Percentiles rank a stretch among this genome's conserved stretches.
Evolutionary conservation across 352 stramenopile genomes (phyloP).

Genomic region (Globisporangium takayamanum): DNA sequence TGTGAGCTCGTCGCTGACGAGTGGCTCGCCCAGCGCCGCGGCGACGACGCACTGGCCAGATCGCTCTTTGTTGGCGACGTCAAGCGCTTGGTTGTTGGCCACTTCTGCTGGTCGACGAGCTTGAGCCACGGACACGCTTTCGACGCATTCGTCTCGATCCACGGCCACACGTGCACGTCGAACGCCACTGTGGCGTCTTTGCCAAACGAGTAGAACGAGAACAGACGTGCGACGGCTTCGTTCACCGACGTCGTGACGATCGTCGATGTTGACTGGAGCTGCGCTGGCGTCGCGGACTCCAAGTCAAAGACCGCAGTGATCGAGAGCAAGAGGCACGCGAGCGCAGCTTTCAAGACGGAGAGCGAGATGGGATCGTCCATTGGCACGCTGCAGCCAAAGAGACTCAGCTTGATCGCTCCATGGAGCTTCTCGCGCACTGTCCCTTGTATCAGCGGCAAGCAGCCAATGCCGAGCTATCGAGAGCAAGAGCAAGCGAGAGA

Average conservation of each 20-base stretch:
- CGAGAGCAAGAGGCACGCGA: constrained; percentile 47
- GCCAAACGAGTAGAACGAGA: constrained; percentile 30
- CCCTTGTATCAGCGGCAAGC: constrained; percentile 46
- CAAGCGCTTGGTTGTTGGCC: constrained; percentile 49
- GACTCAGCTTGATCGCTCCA: constrained; percentile 48
- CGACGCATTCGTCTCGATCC: constrained; percentile 48
- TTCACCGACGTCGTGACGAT: constrained; percentile 55
- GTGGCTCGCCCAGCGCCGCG: constrained; percentile 10
- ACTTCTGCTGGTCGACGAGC: constrained; percentile 61
- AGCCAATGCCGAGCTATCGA: constrained; percentile 43
- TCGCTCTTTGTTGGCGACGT: constrained; percentile 19
- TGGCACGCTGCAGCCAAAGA: constrained; percentile 29
- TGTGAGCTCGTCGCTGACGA: constrained; percentile 11
- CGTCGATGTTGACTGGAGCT: constrained; percentile 43
- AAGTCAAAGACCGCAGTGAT: constrained; percentile 64
- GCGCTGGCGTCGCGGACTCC: constrained; percentile 35
- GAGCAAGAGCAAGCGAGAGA: neutral
- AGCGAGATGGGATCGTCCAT: constrained; percentile 28
- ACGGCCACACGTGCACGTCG: constrained; percentile 43
- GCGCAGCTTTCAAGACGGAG: constrained; percentile 27
- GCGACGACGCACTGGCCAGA: constrained; percentile 9
- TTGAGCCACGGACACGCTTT: constrained; percentile 66
- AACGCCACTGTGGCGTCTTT: constrained; percentile 31
- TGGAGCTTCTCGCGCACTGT: constrained; percentile 49
- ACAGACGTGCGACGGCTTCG: constrained; percentile 45